Percentiles rank a stretch among this genome's conserved stretches.
Evolutionary conservation across 371 early-diverging fungal genomes (phyloP).

Genomic region (Mortierella sp.): DNA sequence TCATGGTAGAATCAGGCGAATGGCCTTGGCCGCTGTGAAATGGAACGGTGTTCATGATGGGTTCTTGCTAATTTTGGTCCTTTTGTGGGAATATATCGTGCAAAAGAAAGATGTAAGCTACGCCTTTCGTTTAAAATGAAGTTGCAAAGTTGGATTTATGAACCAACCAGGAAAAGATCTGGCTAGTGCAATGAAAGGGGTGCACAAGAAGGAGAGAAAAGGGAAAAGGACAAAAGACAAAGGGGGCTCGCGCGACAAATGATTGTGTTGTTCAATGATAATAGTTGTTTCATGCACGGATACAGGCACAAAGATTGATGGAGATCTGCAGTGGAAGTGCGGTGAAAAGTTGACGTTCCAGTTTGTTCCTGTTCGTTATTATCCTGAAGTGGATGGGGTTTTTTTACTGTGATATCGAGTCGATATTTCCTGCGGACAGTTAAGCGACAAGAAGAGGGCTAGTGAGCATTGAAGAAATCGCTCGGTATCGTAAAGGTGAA

Average conservation of each 20-base stretch:
- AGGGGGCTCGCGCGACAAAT: too few species aligned
- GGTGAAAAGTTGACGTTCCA: too few species aligned
- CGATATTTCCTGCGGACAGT: too few species aligned
- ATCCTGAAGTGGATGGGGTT: not conserved
- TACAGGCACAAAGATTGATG: too few species aligned
- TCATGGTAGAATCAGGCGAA: slow-evolving; percentile 15
- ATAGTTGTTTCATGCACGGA: too few species aligned
- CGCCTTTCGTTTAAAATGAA: not conserved
- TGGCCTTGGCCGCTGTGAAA: slow-evolving; percentile 17
- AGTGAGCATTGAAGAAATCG: too few species aligned
- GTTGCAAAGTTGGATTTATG: slow-evolving; percentile 5
- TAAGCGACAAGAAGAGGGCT: too few species aligned
- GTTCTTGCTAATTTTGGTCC: not conserved
- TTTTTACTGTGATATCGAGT: too few species aligned
- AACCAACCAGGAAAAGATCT: not conserved
- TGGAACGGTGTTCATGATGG: slow-evolving; percentile 37
- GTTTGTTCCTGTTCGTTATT: not conserved
- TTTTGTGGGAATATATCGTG: too few species aligned
- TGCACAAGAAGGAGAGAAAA: not conserved
- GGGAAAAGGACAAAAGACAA: not conserved
- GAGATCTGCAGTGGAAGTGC: not conserved
- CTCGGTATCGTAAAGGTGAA: too few species aligned
- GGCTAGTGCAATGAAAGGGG: not conserved
- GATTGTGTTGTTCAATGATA: not conserved
- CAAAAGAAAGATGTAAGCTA: too few species aligned